phyloP scores from a whole-genome alignment of 768 basidiomycete species.

The Omphalotus guepiniiformis region DNA sequence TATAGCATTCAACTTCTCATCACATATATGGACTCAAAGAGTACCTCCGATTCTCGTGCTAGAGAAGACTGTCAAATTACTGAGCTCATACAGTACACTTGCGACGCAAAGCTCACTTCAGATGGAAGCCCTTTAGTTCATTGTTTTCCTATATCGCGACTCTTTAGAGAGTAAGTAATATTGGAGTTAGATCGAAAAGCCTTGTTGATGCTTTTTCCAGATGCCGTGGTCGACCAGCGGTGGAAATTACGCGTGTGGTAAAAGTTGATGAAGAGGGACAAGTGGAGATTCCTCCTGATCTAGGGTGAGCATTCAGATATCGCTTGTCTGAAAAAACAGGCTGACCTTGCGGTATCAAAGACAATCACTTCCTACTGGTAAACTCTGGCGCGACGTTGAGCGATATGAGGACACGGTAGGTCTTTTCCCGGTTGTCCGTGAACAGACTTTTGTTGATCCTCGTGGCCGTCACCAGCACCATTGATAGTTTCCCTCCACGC shows the following conservation, averaged over 20 bases:
- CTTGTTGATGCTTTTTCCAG: constrained; percentile 29
- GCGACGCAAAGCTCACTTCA: constrained; percentile 34
- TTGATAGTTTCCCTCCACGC: too few relatives aligned
- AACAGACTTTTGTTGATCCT: too few relatives aligned
- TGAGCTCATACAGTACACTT: constrained; percentile 72
- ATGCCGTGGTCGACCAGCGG: constrained; percentile 58
- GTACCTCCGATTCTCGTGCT: too few relatives aligned
- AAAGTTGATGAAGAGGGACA: constrained; percentile 46
- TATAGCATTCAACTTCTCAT: too few relatives aligned
- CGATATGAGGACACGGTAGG: background rate
- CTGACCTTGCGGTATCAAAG: too few relatives aligned
- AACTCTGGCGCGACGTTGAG: constrained; percentile 27
- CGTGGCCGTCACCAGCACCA: too few relatives aligned
- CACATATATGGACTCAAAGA: too few relatives aligned
- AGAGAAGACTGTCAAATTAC: constrained; percentile 56
- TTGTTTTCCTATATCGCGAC: constrained; percentile 72
- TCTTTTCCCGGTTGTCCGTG: too few relatives aligned
- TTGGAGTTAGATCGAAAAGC: background rate
- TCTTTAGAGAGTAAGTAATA: constrained; percentile 62
- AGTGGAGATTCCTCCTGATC: constrained; percentile 43
- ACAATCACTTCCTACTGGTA: constrained; percentile 23
- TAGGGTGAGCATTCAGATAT: constrained; percentile 30
- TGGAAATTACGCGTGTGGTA: constrained; percentile 65
- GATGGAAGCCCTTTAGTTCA: constrained; percentile 29
- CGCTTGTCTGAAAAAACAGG: too few relatives aligned